phyloP scores from a whole-genome alignment of 2,329 filamentous ascomycete genomes.

The Ceratocystis cubensis region DNA sequence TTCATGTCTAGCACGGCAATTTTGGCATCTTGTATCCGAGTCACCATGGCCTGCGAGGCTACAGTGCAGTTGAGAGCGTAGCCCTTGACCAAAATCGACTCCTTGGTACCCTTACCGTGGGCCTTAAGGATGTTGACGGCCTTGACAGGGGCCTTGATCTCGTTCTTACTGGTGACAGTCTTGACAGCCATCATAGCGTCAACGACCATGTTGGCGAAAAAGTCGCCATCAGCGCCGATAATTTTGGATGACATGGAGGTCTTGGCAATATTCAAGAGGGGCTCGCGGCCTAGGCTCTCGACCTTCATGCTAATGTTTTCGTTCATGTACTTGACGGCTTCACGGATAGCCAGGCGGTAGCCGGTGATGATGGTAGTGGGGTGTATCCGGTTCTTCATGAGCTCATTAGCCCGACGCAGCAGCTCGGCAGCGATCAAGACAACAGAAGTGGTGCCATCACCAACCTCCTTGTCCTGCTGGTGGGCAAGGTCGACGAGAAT shows the following conservation, averaged over 20 bases:
- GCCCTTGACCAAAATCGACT: slow-evolving; percentile 85
- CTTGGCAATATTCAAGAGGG: slow-evolving; percentile 87
- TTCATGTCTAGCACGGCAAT: slow-evolving; percentile 98
- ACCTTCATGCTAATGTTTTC: slow-evolving; percentile 97
- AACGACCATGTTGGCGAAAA: slow-evolving; percentile 95
- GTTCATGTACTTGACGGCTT: slow-evolving; percentile 97
- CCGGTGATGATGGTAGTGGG: slow-evolving; percentile 98
- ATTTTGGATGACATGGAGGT: slow-evolving; percentile 99
- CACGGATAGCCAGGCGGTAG: slow-evolving; percentile 85
- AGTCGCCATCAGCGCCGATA: slow-evolving; percentile 88
- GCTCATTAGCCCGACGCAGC: slow-evolving; percentile 82
- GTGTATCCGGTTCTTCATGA: slow-evolving; percentile 99
- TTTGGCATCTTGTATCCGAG: slow-evolving; percentile 81
- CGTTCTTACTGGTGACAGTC: slow-evolving; percentile 76
- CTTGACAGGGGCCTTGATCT: slow-evolving; percentile 96
- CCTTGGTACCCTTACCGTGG: slow-evolving; percentile 80
- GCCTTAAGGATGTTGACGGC: slow-evolving; percentile 98
- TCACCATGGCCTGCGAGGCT: slow-evolving; percentile 95
- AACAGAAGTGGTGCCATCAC: slow-evolving; percentile 94
- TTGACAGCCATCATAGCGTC: slow-evolving; percentile 94
- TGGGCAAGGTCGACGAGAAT: slow-evolving; percentile 95
- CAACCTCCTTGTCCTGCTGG: slow-evolving; percentile 97
- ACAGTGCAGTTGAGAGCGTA: slow-evolving; percentile 98
- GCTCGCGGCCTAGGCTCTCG: slow-evolving; percentile 78
- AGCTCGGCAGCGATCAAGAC: slow-evolving; percentile 96